These are phyloP conservation scores for Ochromonas danica DNA, from an alignment of 108 stramenopile genomes.

Conservation along the genomic window DNA sequence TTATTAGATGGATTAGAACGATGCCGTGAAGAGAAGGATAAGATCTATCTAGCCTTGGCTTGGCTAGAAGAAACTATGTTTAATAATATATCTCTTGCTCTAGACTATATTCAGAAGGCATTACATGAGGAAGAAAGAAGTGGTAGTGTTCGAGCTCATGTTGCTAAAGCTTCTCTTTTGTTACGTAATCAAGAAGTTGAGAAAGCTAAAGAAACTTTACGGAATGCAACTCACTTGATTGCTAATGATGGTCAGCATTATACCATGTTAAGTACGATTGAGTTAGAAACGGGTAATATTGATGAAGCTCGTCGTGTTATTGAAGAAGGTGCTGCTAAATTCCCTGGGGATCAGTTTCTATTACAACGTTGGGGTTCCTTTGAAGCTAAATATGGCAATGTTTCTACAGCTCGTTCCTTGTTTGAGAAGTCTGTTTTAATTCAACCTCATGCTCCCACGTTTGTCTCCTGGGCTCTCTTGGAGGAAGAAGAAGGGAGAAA, in stretches of 20 bases:
- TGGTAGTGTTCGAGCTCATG: neutral
- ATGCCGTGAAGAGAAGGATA: neutral
- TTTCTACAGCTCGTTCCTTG: neutral
- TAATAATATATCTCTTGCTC: neutral
- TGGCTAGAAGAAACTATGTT: neutral
- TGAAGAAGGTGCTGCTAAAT: neutral
- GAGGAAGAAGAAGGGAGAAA: neutral
- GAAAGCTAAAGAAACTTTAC: neutral
- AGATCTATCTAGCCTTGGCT: neutral
- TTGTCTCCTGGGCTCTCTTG: neutral
- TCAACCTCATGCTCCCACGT: neutral
- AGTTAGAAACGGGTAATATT: neutral
- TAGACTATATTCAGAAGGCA: neutral
- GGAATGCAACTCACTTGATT: neutral
- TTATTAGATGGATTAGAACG: neutral
- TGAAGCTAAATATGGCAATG: neutral
- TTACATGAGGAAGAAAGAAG: neutral
- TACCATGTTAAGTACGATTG: constrained; percentile 6
- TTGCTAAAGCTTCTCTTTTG: neutral
- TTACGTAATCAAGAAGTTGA: neutral
- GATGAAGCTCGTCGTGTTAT: neutral
- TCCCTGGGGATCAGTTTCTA: neutral
- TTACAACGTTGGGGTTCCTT: neutral
- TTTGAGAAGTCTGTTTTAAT: neutral
- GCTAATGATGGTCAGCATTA: neutral